Evolutionary conservation across 164 flowering plant species (phyloP).

Genomic region (Platanus orientalis): DNA sequence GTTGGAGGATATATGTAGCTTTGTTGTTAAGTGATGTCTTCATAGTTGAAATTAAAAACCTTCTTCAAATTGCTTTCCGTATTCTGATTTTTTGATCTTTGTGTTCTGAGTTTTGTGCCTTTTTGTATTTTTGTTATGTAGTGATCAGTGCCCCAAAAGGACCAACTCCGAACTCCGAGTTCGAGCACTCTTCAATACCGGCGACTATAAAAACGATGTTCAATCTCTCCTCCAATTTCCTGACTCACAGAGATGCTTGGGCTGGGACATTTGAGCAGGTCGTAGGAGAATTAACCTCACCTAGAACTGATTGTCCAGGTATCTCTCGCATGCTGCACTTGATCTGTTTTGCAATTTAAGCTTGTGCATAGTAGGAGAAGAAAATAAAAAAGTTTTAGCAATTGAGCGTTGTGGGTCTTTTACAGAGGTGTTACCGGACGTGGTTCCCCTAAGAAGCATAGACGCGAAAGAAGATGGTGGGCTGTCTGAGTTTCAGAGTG

Average conservation of each 20-base stretch:
- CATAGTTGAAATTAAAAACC: no score
- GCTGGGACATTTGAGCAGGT: constrained; percentile 93
- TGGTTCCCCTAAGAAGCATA: constrained; percentile 17
- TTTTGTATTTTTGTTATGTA: constrained; percentile 9
- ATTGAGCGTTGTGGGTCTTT: no score
- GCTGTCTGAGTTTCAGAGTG: constrained; percentile 60
- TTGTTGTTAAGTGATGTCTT: no score
- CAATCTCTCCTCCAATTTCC: constrained; percentile 78
- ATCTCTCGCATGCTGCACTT: neutral
- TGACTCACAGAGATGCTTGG: constrained; percentile 97
- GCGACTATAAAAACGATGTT: constrained; percentile 93
- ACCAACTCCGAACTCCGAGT: constrained; percentile 71
- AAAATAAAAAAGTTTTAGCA: no score
- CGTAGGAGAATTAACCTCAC: constrained; percentile 53
- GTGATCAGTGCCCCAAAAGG: constrained; percentile 76
- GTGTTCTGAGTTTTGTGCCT: no score
- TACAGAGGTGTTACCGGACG: constrained; percentile 27
- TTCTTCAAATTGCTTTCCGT: no score
- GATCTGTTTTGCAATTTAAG: no score
- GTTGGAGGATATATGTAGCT: no score
- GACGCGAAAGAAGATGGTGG: constrained; percentile 23
- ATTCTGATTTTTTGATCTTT: no score
- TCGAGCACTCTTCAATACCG: constrained; percentile 90
- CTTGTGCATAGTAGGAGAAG: no score
- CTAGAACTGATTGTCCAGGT: constrained; percentile 54